These are phyloP conservation scores for Bidens hawaiensis DNA, from an alignment of 140 eudicot genomes.

Conservation along the genomic window DNA sequence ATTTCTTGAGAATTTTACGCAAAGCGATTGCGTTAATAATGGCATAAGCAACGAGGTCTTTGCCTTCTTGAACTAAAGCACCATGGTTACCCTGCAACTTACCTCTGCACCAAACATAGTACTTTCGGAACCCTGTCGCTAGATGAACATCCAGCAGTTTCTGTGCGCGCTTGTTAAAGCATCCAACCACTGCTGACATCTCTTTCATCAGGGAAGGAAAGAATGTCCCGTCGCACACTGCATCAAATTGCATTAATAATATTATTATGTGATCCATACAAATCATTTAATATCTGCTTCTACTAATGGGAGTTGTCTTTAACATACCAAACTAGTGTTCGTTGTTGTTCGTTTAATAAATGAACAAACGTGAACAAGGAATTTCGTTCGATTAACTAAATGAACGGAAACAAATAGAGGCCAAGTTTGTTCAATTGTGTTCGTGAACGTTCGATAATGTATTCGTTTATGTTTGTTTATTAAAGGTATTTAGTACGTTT, in stretches of 20 bases:
- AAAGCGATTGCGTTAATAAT: slow-evolving; percentile 38
- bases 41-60: slow-evolving; percentile 38
- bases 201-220: slow-evolving; percentile 37
- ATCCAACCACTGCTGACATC: slow-evolving; percentile 34
- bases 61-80: slow-evolving; percentile 33
- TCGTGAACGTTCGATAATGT: too few species aligned
- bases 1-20: slow-evolving; percentile 37
- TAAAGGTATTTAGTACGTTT: too few species aligned
- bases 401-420: too few species aligned
- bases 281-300: too few species aligned
- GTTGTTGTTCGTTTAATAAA: too few species aligned
- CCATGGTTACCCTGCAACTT: slow-evolving; percentile 25
- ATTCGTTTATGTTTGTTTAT: too few species aligned
- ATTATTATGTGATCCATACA: not conserved
- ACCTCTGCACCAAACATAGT: slow-evolving; percentile 30
- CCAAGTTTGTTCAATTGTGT: too few species aligned
- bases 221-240: slow-evolving; percentile 40
- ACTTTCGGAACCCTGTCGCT: slow-evolving; percentile 36
- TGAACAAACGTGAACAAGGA: too few species aligned
- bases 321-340: too few species aligned
- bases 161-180: slow-evolving; percentile 38
- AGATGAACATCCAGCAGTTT: slow-evolving; percentile 36
- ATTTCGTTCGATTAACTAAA: too few species aligned
- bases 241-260: not conserved
- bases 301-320: too few species aligned